Evolutionary conservation across 176 grass and related monocot species (phyloP).

Genomic region (Aegilops umbellulata): DNA sequence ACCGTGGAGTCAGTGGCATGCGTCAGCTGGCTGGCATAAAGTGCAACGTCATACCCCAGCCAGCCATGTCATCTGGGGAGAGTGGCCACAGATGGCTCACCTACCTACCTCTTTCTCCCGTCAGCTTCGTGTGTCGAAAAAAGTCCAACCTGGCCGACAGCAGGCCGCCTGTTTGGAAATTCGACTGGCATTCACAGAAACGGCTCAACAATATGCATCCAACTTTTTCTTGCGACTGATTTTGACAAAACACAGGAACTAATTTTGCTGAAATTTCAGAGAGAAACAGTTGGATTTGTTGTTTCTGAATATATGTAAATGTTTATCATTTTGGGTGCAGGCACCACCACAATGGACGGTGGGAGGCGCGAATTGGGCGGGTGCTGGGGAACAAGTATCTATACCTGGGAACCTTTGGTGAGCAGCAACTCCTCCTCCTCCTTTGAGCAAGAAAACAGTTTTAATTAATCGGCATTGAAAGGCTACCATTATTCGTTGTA

Average conservation of each 20-base stretch:
- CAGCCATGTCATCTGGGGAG: background rate
- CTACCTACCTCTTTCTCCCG: background rate
- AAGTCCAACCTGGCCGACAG: background rate
- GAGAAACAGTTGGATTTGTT: background rate
- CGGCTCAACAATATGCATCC: background rate
- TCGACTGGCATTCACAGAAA: background rate
- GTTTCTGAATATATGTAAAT: background rate
- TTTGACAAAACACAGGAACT: background rate
- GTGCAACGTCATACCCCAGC: conserved; percentile 2
- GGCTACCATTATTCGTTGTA: conserved; percentile 39
- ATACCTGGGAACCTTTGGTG: conserved; percentile 90
- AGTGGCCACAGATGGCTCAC: background rate
- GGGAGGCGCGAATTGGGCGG: conserved; percentile 87
- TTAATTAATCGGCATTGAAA: conserved; percentile 24
- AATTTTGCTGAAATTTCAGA: background rate
- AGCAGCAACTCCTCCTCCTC: conserved; percentile 5
- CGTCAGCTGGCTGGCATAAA: background rate
- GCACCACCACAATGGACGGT: conserved; percentile 91
- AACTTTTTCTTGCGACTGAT: background rate
- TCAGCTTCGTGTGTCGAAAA: background rate
- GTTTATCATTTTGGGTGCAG: conserved; percentile 26
- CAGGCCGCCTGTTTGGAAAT: background rate
- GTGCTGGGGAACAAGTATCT: conserved; percentile 92
- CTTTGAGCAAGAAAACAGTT: conserved; percentile 1
- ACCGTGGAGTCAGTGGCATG: conserved; percentile 4